phyloP scores from a whole-genome alignment of 1,284 basidiomycete genomes.

The Pulveroboletus sp. region DNA sequence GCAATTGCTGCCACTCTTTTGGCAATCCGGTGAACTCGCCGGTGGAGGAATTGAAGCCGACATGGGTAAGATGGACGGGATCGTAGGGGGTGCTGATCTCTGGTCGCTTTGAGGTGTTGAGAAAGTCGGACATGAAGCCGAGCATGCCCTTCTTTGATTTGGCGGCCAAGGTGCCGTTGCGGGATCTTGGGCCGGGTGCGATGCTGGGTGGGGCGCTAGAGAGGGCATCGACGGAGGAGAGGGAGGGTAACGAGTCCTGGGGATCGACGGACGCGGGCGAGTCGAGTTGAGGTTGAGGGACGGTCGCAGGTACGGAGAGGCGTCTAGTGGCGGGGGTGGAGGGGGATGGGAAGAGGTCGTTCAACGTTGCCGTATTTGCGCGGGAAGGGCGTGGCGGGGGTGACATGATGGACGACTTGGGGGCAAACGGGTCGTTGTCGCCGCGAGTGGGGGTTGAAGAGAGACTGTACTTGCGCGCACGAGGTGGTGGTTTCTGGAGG shows the following conservation, averaged over 20 bases:
- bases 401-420: slow-evolving; percentile 25
- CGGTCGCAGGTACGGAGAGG: slow-evolving; percentile 46
- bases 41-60: slow-evolving; percentile 98
- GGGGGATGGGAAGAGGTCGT: slow-evolving; percentile 53
- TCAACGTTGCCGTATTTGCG: slow-evolving; percentile 75
- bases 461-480: slow-evolving; percentile 46
- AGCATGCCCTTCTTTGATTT: slow-evolving; percentile 75
- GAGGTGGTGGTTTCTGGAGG: slow-evolving; percentile 55
- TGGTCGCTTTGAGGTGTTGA: slow-evolving; percentile 76
- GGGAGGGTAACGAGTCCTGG: slow-evolving; percentile 40
- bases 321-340: slow-evolving; percentile 43
- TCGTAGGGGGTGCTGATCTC: slow-evolving; percentile 99
- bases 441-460: slow-evolving; percentile 31
- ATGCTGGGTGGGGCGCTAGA: slow-evolving; percentile 19
- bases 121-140: slow-evolving; percentile 77
- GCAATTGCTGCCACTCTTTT: slow-evolving; percentile 97
- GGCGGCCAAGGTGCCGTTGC: slow-evolving; percentile 57
- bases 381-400: slow-evolving; percentile 76
- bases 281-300: slow-evolving; percentile 31
- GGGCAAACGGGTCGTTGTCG: slow-evolving; percentile 58
- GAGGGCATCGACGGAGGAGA: slow-evolving; percentile 28
- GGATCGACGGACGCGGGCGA: slow-evolving; percentile 45
- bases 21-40: slow-evolving; percentile 98
- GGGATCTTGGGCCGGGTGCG: slow-evolving; percentile 44
- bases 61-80: slow-evolving; percentile 99